These are phyloP conservation scores for Cutaneotrichosporon arboriforme DNA, from an alignment of 1,284 basidiomycete genomes.

Conservation along the genomic window DNA sequence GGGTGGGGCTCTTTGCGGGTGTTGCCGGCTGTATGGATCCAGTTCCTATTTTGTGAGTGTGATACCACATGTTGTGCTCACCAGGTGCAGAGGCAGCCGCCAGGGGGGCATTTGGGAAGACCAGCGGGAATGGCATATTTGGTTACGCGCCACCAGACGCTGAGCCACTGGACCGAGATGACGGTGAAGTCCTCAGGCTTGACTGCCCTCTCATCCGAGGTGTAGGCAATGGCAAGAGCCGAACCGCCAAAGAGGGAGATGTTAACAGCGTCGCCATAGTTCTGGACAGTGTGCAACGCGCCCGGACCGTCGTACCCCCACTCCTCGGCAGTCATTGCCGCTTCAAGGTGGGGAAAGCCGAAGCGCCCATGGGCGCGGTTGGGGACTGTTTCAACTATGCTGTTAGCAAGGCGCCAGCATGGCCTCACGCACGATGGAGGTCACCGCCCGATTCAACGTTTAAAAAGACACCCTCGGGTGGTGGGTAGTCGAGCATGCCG, in stretches of 20 bases:
- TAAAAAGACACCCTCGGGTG: slow-evolving; percentile 6
- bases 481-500: background rate
- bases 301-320: background rate
- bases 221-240: slow-evolving; percentile 15
- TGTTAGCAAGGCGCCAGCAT: no score
- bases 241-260: slow-evolving; percentile 8
- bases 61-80: slow-evolving; percentile 17
- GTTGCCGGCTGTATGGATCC: slow-evolving; percentile 10
- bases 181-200: slow-evolving; percentile 62
- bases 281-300: slow-evolving; percentile 5
- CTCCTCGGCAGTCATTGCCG: background rate
- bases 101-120: slow-evolving; percentile 63
- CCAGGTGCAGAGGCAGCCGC: slow-evolving; percentile 63
- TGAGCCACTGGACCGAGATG: slow-evolving; percentile 62
- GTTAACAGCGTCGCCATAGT: background rate
- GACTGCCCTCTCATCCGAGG: slow-evolving; percentile 31
- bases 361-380: slow-evolving; percentile 5
- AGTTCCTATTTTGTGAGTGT: slow-evolving; percentile 12
- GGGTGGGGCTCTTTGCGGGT: background rate
- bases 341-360: background rate
- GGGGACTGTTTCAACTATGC: slow-evolving; percentile 8
- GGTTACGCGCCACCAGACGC: slow-evolving; percentile 5
- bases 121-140: slow-evolving; percentile 23
- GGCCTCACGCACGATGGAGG: no score
- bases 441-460: slow-evolving; percentile 3